phyloP scores from a whole-genome alignment of 805 yeast genomes.

The Candida taoyuanica region DNA sequence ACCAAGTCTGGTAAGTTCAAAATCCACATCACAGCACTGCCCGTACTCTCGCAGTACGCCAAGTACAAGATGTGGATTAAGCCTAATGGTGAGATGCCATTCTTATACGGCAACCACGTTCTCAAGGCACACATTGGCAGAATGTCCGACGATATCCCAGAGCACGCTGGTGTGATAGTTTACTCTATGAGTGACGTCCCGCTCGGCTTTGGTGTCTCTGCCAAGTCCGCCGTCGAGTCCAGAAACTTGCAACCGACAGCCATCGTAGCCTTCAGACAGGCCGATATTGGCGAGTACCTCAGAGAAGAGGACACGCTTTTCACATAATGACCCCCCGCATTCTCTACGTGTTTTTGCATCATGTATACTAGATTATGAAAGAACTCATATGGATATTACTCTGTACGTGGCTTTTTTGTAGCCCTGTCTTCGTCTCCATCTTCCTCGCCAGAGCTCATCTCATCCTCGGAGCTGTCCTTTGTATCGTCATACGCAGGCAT shows the following conservation, averaged over 20 bases:
- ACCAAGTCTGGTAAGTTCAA: conserved; percentile 97
- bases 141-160: conserved; percentile 96
- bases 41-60: conserved; percentile 79
- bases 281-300: conserved; percentile 95
- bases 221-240: conserved; percentile 86
- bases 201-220: conserved; percentile 91
- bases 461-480: background rate
- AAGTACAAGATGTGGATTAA: conserved; percentile 95
- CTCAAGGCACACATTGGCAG: conserved; percentile 95
- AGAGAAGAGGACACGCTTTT: conserved; percentile 97
- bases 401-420: conserved; percentile 8
- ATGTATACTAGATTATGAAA: background rate
- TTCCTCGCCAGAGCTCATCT: conserved; percentile 1
- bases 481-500: conserved; percentile 7
- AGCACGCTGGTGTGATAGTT: conserved; percentile 92
- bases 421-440: conserved; percentile 2
- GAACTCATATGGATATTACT: conserved; percentile 1
- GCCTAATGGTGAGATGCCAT: conserved; percentile 98
- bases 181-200: conserved; percentile 91
- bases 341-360: too few species aligned
- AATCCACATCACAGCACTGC: conserved; percentile 87
- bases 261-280: conserved; percentile 93
- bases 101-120: conserved; percentile 92
- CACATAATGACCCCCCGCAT: conserved; percentile 39
- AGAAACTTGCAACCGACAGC: conserved; percentile 88